Conservation (phyloP, 1,284 basidiomycete species). For the Ustilago vetiveriae region DNA sequence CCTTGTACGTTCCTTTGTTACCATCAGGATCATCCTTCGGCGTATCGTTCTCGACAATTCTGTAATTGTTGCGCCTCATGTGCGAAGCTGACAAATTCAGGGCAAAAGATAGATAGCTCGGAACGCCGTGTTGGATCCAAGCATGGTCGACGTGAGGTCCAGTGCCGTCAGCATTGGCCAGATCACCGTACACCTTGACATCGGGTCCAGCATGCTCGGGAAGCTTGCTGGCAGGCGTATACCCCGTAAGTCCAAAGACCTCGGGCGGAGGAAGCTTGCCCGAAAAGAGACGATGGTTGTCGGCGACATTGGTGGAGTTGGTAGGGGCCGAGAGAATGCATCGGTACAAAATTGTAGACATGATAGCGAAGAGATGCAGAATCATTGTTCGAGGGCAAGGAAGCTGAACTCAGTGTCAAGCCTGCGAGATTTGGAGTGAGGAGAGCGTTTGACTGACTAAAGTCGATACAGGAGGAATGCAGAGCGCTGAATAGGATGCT, state of each 20-base stretch:
- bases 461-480: too few relatives aligned
- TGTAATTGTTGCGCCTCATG: slow-evolving; percentile 1
- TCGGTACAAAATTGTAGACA: not conserved
- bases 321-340: not conserved
- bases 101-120: not conserved
- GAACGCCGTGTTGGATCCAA: slow-evolving; percentile 5
- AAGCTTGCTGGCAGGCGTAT: not conserved
- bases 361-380: not conserved
- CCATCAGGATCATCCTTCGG: too few relatives aligned
- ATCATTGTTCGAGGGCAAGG: not conserved
- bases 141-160: slow-evolving; percentile 1
- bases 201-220: not conserved
- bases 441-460: not conserved
- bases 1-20: too few relatives aligned
- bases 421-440: not conserved
- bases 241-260: slow-evolving; percentile 1
- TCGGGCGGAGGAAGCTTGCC: not conserved
- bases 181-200: not conserved
- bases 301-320: not conserved
- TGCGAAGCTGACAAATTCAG: not conserved
- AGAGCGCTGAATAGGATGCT: too few relatives aligned
- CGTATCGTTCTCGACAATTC: too few relatives aligned
- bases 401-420: too few relatives aligned
- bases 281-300: slow-evolving; percentile 5
- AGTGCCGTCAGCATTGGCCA: not conserved